Conservation (phyloP, 352 stramenopile species). For the Saprolegnia diclina region DNA sequence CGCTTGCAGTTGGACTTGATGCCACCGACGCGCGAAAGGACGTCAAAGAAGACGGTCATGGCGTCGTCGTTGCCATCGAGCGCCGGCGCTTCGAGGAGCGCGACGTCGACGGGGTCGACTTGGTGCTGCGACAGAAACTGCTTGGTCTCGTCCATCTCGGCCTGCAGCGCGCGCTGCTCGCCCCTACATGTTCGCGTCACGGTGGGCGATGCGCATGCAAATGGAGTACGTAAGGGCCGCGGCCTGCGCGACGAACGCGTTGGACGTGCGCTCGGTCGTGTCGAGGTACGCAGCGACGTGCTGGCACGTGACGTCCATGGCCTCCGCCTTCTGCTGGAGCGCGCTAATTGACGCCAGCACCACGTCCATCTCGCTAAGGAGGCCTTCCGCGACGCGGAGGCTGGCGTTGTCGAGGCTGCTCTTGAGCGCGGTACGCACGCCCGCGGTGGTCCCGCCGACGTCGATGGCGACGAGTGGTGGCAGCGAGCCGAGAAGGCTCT, state of each 20-base stretch:
- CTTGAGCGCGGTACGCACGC: conserved; percentile 1
- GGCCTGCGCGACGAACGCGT: conserved; percentile 13
- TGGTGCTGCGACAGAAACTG: conserved; percentile 28
- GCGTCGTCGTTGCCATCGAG: conserved; percentile 27
- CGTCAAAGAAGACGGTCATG: conserved; percentile 34
- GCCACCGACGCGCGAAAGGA: conserved; percentile 29
- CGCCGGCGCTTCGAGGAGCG: conserved; percentile 5
- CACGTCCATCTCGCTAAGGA: conserved; percentile 8
- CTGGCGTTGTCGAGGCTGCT: conserved; percentile 5
- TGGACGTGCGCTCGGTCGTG: conserved; percentile 19
- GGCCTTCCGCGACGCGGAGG: conserved; percentile 5
- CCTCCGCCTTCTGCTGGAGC: conserved; percentile 16
- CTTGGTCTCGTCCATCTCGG: conserved; percentile 29
- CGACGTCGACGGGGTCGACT: conserved; percentile 15
- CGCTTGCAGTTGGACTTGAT: conserved; percentile 34
- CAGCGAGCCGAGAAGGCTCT: conserved; percentile 8
- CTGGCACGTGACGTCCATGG: conserved; percentile 18
- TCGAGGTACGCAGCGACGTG: conserved; percentile 20
- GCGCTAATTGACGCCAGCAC: background rate
- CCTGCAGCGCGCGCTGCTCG: conserved; percentile 29
- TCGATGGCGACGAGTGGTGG: conserved; percentile 6
- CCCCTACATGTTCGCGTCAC: conserved; percentile 17
- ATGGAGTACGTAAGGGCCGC: conserved; percentile 14
- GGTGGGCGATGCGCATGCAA: background rate
- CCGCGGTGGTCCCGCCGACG: background rate